Conservation (phyloP, 2,329 filamentous ascomycete species). For the Colletotrichum endophyticum region DNA sequence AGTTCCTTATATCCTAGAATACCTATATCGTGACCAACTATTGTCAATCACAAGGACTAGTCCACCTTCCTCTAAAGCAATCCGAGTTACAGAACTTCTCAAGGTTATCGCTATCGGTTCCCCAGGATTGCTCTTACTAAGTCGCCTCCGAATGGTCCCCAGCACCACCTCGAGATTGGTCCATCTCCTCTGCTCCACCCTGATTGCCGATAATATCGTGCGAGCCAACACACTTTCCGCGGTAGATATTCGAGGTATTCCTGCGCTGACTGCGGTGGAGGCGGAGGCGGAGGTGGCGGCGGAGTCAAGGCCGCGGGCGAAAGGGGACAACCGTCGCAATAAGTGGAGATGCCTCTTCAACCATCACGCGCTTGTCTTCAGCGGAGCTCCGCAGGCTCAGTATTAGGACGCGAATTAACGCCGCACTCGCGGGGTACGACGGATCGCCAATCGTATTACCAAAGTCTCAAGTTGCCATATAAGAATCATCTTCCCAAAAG, state of each 20-base stretch:
- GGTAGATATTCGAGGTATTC: background rate
- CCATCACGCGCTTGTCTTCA: background rate
- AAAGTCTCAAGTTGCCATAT: background rate
- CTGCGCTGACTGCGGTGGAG: background rate
- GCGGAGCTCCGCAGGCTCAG: conserved; percentile 1
- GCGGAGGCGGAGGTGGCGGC: conserved; percentile 7
- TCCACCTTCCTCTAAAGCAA: background rate
- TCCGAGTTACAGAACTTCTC: background rate
- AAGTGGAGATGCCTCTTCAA: background rate
- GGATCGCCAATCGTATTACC: background rate
- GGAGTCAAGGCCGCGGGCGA: background rate
- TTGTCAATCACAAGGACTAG: background rate
- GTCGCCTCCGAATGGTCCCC: background rate
- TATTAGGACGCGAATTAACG: background rate
- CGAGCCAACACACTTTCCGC: background rate
- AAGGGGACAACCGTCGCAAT: background rate
- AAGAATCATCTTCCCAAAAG: background rate
- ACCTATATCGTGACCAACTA: background rate
- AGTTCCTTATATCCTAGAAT: background rate
- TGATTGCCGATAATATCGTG: background rate
- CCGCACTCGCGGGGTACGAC: background rate
- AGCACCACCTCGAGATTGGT: background rate
- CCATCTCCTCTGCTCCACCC: background rate
- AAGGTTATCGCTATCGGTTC: background rate
- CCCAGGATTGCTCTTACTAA: background rate